Conservation (phyloP, 805 yeast species). For the Candida manassasensis region DNA sequence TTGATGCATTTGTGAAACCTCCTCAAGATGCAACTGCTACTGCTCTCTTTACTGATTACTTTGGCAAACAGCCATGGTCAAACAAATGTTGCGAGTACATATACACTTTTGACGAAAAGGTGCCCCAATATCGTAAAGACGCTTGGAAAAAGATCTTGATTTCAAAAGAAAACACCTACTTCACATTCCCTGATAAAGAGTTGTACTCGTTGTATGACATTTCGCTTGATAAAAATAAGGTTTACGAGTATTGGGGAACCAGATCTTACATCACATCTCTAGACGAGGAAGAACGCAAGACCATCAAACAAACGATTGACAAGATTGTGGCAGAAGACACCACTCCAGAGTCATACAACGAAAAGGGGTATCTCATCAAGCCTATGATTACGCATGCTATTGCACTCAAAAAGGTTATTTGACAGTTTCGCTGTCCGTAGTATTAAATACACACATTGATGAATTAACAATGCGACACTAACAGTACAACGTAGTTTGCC, state of each 20-base stretch:
- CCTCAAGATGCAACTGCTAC: conserved; percentile 4
- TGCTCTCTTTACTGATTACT: conserved; percentile 11
- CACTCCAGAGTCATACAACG: conserved; percentile 8
- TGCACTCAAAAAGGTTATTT: conserved; percentile 9
- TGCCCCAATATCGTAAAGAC: conserved; percentile 54
- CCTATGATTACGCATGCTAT: conserved; percentile 23
- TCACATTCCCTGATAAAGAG: conserved; percentile 32
- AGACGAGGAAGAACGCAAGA: conserved; percentile 29
- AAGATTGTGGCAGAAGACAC: conserved; percentile 19
- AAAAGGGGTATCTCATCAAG: conserved; percentile 16
- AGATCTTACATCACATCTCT: conserved; percentile 50
- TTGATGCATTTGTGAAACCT: conserved; percentile 5
- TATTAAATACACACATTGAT: too few species aligned
- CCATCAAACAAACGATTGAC: conserved; percentile 27
- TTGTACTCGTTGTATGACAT: conserved; percentile 24
- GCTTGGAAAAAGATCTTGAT: conserved; percentile 42
- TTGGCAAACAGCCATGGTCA: conserved; percentile 33
- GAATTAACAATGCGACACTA: too few species aligned
- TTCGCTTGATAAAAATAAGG: conserved; percentile 26
- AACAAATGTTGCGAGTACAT: conserved; percentile 26
- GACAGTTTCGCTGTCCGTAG: too few species aligned
- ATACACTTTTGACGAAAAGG: conserved; percentile 35
- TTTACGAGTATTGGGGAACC: conserved; percentile 50
- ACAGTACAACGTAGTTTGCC: too few species aligned
- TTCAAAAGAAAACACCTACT: conserved; percentile 21